Percentiles rank a stretch among this genome's conserved stretches.
Evolutionary conservation across 371 early-diverging fungal species (phyloP).

Genomic region (Syncephalastrum contaminatum): DNA sequence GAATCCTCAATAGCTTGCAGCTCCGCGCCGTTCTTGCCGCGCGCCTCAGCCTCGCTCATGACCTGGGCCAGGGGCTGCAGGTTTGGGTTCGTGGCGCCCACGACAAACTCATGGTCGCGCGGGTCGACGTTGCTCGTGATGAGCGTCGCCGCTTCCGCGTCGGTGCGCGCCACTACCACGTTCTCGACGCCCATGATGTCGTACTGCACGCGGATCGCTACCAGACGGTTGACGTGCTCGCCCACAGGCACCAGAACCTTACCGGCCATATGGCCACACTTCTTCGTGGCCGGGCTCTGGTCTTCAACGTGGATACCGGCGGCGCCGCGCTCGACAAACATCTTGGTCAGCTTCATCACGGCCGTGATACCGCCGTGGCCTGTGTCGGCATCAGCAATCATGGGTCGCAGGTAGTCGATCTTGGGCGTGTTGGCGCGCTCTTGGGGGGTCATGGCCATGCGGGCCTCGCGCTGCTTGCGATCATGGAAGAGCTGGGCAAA

Average conservation of each 20-base stretch:
- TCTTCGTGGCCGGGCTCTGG: constrained; percentile 94
- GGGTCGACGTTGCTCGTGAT: constrained; percentile 94
- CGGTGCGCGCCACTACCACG: constrained; percentile 93
- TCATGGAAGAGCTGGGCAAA: constrained; percentile 98
- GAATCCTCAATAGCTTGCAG: constrained; percentile 86
- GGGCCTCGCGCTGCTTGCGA: constrained; percentile 92
- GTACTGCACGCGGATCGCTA: constrained; percentile 95
- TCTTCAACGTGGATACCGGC: constrained; percentile 96
- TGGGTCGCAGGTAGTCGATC: constrained; percentile 92
- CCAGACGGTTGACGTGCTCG: constrained; percentile 96
- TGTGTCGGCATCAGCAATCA: constrained; percentile 98
- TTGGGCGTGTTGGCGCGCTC: constrained; percentile 75
- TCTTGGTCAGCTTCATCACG: constrained; percentile 90
- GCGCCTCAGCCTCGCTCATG: constrained; percentile 79
- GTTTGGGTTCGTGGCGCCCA: constrained; percentile 87
- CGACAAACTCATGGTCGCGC: constrained; percentile 96
- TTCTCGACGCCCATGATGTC: constrained; percentile 98
- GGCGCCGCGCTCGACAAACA: constrained; percentile 94
- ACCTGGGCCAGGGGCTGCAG: constrained; percentile 74
- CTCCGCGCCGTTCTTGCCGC: constrained; percentile 74
- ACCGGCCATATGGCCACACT: constrained; percentile 99
- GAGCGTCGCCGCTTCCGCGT: constrained; percentile 97
- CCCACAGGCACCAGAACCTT: constrained; percentile 96
- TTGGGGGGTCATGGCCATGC: constrained; percentile 65
- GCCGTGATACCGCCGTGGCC: constrained; percentile 96